Conservation (phyloP, 1,284 basidiomycete genomes). For the Sparassis latifolia region DNA sequence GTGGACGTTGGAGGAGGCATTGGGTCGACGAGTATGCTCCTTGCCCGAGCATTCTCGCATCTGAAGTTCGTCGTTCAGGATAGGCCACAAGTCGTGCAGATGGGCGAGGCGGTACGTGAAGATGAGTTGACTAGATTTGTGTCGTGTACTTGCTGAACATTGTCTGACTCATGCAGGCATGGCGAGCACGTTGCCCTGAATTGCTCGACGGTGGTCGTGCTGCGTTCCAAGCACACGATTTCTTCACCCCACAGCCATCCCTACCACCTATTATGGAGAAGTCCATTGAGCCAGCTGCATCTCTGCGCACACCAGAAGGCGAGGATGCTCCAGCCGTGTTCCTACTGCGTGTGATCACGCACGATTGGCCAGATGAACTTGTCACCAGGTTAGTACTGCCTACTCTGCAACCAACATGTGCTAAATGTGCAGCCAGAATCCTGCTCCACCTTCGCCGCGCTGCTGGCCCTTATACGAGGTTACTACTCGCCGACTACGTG, state of each 20-base stretch:
- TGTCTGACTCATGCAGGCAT: slow-evolving; percentile 32
- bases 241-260: slow-evolving; percentile 57
- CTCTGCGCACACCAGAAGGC: not conserved
- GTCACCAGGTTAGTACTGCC: slow-evolving; percentile 28
- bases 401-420: not conserved
- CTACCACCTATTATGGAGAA: slow-evolving; percentile 9
- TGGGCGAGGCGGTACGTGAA: slow-evolving; percentile 43
- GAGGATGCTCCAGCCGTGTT: slow-evolving; percentile 43
- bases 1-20: slow-evolving; percentile 76
- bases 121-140: not conserved
- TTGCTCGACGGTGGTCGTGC: slow-evolving; percentile 51
- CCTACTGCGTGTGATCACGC: slow-evolving; percentile 61
- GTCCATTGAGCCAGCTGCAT: not conserved
- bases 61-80: slow-evolving; percentile 68
- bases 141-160: not conserved
- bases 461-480: slow-evolving; percentile 39
- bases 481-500: slow-evolving; percentile 64
- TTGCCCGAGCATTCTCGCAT: slow-evolving; percentile 49
- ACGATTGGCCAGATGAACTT: slow-evolving; percentile 68
- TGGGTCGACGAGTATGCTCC: slow-evolving; percentile 62
- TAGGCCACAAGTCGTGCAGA: slow-evolving; percentile 52
- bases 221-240: slow-evolving; percentile 65
- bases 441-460: slow-evolving; percentile 30
- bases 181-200: slow-evolving; percentile 55
- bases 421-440: slow-evolving; percentile 17